Percentiles rank a stretch among this genome's conserved stretches.
Conservation (phyloP, 2,329 filamentous ascomycete species). For the Graphium sp. region DNA sequence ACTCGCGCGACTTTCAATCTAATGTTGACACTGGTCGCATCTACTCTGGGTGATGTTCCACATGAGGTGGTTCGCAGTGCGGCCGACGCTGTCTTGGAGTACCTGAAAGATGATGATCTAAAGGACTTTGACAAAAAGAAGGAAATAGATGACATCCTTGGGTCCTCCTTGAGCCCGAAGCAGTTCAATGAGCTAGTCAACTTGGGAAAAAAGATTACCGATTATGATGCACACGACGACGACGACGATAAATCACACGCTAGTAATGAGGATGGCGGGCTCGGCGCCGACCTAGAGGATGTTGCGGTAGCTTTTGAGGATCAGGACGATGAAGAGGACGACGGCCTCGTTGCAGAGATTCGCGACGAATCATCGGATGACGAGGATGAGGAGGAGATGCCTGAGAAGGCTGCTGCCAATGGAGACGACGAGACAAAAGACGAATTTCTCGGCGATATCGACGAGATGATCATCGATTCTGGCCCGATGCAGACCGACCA, state of each 20-base stretch:
- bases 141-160: slow-evolving; percentile 85
- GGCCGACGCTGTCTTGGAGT: slow-evolving; percentile 80
- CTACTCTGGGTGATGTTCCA: slow-evolving; percentile 79
- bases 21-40: slow-evolving; percentile 79
- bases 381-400: slow-evolving; percentile 50
- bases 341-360: slow-evolving; percentile 66
- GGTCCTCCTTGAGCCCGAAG: slow-evolving; percentile 65
- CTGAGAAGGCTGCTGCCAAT: slow-evolving; percentile 33
- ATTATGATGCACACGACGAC: slow-evolving; percentile 93
- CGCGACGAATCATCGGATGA: slow-evolving; percentile 75
- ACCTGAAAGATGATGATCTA: slow-evolving; percentile 83
- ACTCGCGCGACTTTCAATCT: slow-evolving; percentile 90
- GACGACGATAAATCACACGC: slow-evolving; percentile 54
- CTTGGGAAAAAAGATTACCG: slow-evolving; percentile 94
- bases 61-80: slow-evolving; percentile 86
- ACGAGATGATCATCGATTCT: slow-evolving; percentile 74
- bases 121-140: slow-evolving; percentile 99
- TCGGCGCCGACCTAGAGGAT: slow-evolving; percentile 72
- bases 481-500: slow-evolving; percentile 31
- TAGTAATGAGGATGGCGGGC: slow-evolving; percentile 39
- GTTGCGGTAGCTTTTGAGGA: slow-evolving; percentile 96
- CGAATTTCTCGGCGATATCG: slow-evolving; percentile 32
- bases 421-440: slow-evolving; percentile 29
- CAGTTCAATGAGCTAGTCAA: slow-evolving; percentile 96
- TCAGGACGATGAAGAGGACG: slow-evolving; percentile 70